Base-by-base conservation (phyloP, 306 rosid genomes). In the Quercus bicolor region DNA sequence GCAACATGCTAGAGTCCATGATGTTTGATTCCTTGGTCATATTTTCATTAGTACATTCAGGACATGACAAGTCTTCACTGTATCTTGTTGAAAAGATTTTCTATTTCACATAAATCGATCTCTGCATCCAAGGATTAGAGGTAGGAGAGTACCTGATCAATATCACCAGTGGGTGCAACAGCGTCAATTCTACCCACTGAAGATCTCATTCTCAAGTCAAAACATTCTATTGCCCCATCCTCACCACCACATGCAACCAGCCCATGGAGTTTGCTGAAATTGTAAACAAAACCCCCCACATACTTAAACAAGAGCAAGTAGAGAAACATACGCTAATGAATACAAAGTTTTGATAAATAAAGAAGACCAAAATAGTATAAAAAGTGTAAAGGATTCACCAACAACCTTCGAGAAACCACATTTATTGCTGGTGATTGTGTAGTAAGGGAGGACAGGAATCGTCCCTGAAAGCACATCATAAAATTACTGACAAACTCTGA, bases 221-320 rank as follows among this genome's bases (percentile, higher is more conserved):
- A 92, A 85, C 98, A 92, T 83, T 95, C 98, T 62, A 95, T 91
- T 31, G 91, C 93, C 56, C 98, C 98, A 84, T 95, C 98, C 65
- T 91, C 98, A 45, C 98, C 98, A 12, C 98, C 98, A 78, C 98
- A 92, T 68, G 97, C 97, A 88, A 95, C 87, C 77, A 95, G 70
- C 68, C 98, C 98, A 81, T 92, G 98, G 74, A 88, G 43, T 85
- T 95, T 90, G 90, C 98, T 95, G 85, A 80, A 86, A 88, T 84
- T 78, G 61, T 52, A 65, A 71, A 60, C 70, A 40, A n/a, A 83
- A 72, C 12, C 37, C 37, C 77, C 54, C 81, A 75, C 34, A 13
- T 9, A 62, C 37, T 85, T 74, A 82, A 60, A 78, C 34, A 79
- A 76, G 78, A 73, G 48, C 68, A 72, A 33, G 28, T 13, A 14